Base-by-base conservation (phyloP, 2,329 filamentous ascomycete species). In the Fusarium xylarioides region DNA sequence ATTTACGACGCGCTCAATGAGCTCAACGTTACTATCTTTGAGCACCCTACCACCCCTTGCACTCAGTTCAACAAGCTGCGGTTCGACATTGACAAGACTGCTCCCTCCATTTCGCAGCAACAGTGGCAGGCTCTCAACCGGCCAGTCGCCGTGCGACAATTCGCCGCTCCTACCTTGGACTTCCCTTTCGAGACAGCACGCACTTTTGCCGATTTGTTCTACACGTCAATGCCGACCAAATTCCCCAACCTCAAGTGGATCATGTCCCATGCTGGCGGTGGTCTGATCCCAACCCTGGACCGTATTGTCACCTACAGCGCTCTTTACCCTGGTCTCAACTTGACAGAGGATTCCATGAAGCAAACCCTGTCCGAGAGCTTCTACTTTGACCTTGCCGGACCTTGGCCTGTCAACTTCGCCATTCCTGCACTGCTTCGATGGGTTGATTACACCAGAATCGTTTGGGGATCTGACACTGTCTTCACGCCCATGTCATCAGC, bases 201-300 rank as follows among this genome's bases (percentile, higher is more conserved):
- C 4, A 63, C 73, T 3, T 75, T 75, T 32, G 68, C 73, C 26
- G 73, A 75, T n/a, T 26, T 75, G 3, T 69, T 75, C 30, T 71
- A 69, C 35, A 71, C 73, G 1, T 46, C 63, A 19, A 70, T 79
- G 8, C 76, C 76, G 1, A 60, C 44, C 1, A 71, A 76, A 15
- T 79, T 78, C 28, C 59, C 77, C 10, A 34, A 59, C 28, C 54
- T 79, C 8, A 70, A 32, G 16, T 79, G 76, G 76, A 79, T 79
- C 18, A 74, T 79, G 11, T 74, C 77, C 0, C 77, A 79, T 23
- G 76, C 71, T 15, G 75, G 77, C 0, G 77, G 77, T 12, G 77
- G 65, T 3, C 68, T 79, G 6, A 50, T 78, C 4, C 73, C 77
- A 6, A 77, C 75, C 1, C 23, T 78, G 2, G 76, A 79, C 11